A percentile compares a stretch with the other conserved stretches of the same genome.
phyloP scores from a whole-genome alignment of 257 asterid species.

The Solanum bulbocastanum region DNA sequence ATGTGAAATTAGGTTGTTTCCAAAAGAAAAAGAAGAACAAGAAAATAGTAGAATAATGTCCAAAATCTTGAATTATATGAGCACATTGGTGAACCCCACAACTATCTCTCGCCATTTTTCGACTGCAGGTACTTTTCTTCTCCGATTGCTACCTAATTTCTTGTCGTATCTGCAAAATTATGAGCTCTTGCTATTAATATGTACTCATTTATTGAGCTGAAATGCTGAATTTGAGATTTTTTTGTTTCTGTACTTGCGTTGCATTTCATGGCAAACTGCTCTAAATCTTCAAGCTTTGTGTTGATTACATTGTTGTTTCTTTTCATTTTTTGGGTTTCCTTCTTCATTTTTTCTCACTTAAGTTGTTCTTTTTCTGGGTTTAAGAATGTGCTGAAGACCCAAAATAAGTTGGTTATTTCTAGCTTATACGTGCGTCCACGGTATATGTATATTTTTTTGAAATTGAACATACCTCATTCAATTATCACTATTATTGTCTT shows the following conservation, averaged over 20 bases:
- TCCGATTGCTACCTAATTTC: background rate
- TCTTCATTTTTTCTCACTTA: background rate
- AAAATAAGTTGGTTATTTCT: background rate
- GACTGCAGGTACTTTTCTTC: background rate
- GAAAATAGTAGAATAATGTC: background rate
- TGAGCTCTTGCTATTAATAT: background rate
- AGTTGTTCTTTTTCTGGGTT: background rate
- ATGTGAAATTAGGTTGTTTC: background rate
- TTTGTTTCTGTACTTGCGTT: background rate
- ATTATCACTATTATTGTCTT: background rate
- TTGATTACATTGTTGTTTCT: background rate
- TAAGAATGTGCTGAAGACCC: background rate
- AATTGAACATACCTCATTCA: background rate
- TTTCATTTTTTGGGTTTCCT: background rate
- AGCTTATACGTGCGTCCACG: background rate
- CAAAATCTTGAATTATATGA: background rate
- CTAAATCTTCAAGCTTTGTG: background rate
- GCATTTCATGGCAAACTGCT: background rate
- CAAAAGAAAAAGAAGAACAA: background rate
- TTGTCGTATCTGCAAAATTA: background rate
- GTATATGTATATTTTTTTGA: background rate
- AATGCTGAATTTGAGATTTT: background rate
- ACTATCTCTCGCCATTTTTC: background rate
- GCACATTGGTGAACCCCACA: background rate
- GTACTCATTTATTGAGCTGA: background rate